Base-by-base conservation (phyloP, 345 rosid genomes). In the Lumnitzera racemosa region DNA sequence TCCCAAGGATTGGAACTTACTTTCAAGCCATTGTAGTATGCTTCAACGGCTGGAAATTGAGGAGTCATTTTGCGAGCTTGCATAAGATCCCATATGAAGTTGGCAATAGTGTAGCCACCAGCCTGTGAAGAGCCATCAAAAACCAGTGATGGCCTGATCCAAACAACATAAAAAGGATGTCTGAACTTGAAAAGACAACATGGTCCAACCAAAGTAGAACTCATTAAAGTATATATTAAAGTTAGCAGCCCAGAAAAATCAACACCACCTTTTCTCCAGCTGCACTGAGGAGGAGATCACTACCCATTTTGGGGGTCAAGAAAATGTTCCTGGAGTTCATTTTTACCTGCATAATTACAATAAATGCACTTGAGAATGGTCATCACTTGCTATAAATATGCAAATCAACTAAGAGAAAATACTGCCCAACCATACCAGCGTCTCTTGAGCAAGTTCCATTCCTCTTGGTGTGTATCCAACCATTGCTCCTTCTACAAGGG, bases 41-140 rank as follows among this genome's bases (percentile, higher is more conserved):
- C 90, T 76, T 90, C 95, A 61, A 86, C 89, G 1, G 88, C 83
- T 51, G 83, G 67, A 47, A 76, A 70, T 12, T 75, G 27, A 1
- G 80, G 84, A 31, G 47, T 51, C n/a, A 72, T 15, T 0, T 73
- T 81, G 51, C 90, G 90, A 53, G 86, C 74, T 76, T 78, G 90
- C 91, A 88, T 84, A 68, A 94, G 66, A 76, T 94, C 96, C 99
- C 99, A 94, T 70, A 88, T 66, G 65, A 65, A 83, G 76, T 94
- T 90, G 65, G 99, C 97, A 59, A 69, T 78, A 16, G 89, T 81
- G 71, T 86, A 94, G 46, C 95, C 99, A 59, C 97, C 97, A 16
- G 78, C 76, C 99, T 88, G 87, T 46, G 52, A 46, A 47, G 53
- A 58, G 61, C 66, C 15, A 52, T 53, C 25, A 17, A 52, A 46